Percentiles rank a stretch among this genome's conserved stretches.
Evolutionary conservation across 768 basidiomycete genomes (phyloP).

Genomic region (Nidula microcarpa): DNA sequence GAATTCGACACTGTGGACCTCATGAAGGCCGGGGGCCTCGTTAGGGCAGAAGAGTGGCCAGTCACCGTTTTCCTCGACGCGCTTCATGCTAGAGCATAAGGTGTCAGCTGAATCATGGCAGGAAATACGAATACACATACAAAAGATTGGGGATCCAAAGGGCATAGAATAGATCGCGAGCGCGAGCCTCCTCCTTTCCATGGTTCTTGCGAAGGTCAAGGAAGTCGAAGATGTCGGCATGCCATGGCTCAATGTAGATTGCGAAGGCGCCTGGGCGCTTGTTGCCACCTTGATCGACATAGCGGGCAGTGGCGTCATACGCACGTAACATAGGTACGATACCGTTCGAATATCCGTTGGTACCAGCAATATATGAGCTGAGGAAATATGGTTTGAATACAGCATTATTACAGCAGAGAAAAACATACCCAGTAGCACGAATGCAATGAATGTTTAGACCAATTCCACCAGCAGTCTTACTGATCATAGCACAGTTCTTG

Average conservation of each 20-base stretch:
- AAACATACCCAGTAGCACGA: conserved; percentile 82
- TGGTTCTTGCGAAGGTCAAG: conserved; percentile 98
- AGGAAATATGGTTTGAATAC: background rate
- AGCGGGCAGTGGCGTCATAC: conserved; percentile 96
- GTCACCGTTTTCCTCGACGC: conserved; percentile 82
- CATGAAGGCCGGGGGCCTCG: conserved; percentile 87
- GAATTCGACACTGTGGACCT: conserved; percentile 89
- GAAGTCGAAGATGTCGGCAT: conserved; percentile 96
- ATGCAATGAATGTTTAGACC: conserved; percentile 96
- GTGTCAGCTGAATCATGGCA: background rate
- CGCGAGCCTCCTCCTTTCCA: conserved; percentile 96
- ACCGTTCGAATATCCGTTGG: conserved; percentile 98
- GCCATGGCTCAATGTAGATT: conserved; percentile 99
- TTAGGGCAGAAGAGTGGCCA: conserved; percentile 99
- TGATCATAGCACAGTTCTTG: conserved; percentile 98
- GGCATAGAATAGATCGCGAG: conserved; percentile 96
- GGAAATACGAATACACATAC: conserved; percentile 37
- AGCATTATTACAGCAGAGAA: background rate
- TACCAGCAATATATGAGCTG: conserved; percentile 97
- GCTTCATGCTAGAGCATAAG: conserved; percentile 74
- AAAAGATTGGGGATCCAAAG: conserved; percentile 98
- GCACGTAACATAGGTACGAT: conserved; percentile 99
- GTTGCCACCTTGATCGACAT: conserved; percentile 99
- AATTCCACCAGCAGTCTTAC: conserved; percentile 98
- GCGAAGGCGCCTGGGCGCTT: conserved; percentile 99